Base-by-base conservation (phyloP, 805 yeast genomes). In the Suhomyces faveliae region DNA sequence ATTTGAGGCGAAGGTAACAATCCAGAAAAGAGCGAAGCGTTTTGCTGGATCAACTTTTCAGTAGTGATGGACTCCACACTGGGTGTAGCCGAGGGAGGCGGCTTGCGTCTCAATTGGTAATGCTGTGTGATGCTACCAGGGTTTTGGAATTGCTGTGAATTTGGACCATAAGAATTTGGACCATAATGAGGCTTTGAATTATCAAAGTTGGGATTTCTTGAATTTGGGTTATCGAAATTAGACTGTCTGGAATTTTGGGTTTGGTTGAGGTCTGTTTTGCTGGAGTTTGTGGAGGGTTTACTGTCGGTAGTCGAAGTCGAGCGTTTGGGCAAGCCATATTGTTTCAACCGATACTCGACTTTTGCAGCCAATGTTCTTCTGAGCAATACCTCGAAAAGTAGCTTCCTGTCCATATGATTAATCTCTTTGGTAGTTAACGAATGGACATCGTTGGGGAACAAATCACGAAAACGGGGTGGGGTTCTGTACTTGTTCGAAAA, bases 301-400 rank as follows among this genome's bases (percentile, higher is more conserved):
- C 30, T 39, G 21, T 39, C 17, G 22, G 23, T 19, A 3, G 40
- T 5, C 6, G 30, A 27, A n/a, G 30, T n/a, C 5, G 30, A 40
- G 8, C 23, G 44, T 10, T 35, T 29, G 2, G 44, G 29, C 7
- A 30, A 10, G 5, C 17, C 12, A 9, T 7, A 49, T 29, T 62
- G 63, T 13, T 49, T 48, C 41, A 73, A 56, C 35, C 77, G 51
- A 49, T 61, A 73, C 3, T 58, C 69, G 20, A 73, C 61, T 55
- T 73, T 73, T 5, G 75, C 77, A 27, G 74, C 71, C 51, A 71
- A 53, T 1, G 76, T 73, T 47, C 74, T 55, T 48, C 77, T 61
- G n/a, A 73, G 46, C 38, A 73, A 58, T 5, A 70, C 49, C 45
- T 72, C 78, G 24, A 70, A 58, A n/a, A 69, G 55, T 0, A 73